Base-by-base conservation (phyloP, 1,284 basidiomycete species). In the Phellopilus nigrolimitatus region DNA sequence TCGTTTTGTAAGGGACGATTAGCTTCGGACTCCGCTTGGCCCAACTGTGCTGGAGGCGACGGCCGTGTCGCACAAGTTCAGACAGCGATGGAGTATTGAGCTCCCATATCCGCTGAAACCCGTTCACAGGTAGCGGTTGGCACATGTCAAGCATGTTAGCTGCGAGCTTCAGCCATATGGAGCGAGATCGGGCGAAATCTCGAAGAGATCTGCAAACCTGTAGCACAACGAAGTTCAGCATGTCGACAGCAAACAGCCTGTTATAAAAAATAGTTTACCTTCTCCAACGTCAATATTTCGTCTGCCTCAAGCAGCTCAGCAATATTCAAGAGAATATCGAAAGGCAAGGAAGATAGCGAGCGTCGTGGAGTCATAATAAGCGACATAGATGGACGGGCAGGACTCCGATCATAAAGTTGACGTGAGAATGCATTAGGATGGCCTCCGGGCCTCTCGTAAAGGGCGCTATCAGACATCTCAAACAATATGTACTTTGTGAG, bases 151-250 rank as follows among this genome's bases (percentile, higher is more conserved):
- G 74, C 10, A 86, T 69, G 53, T 74, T 72, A 41, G 73, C 69
- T 5, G 84, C 81, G 28, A 84, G 73, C 51, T 78, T 73, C 38
- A 80, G 78, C 64, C 81, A 84, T 5, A 87, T 79, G 1, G 81
- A 75, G 21, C 82, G 73, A 3, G 82, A 84, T 12, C 72, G 74
- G 4, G 78, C 72, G 54, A 82, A 82, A 27, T 75, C 70, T 38
- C 76, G 74, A 4, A 87, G 66, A 6, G 75, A 70, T 66, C 74
- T 78, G 62, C 78, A 83, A 5, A 80, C 79, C 84, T 85, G 33
- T 2, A 40, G 40, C 12, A 15, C 40, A 24, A 15, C 12, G 19
- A 25, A n/a, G n/a, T 15, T 7, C 12, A 25, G 9, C 21, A 22
- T 30, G 25, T 53, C 17, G 38, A 28, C n/a, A 34, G 12, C 28